Base-by-base conservation (phyloP, 148 eudicot genomes). In the Pouteria glomerata region DNA sequence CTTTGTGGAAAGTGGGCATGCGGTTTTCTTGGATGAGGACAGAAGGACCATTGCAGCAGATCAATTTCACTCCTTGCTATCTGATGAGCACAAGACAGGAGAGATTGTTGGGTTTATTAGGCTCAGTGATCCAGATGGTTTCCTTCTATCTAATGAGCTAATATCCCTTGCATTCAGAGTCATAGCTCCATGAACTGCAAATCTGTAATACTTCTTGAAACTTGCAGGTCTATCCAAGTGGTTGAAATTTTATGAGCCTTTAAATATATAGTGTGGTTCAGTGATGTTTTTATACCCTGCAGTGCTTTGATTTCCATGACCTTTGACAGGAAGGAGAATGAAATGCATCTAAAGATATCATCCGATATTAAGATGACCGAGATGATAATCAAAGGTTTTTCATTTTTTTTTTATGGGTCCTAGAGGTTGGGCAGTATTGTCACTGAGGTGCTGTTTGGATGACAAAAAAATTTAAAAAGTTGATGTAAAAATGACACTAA, bases 41-140 rank as follows among this genome's bases (percentile, higher is more conserved):
- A 77, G 94, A 82, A 81, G 79, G 76, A 30, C 37, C 8, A 73
- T 88, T 24, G 58, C 74, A 18, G 73, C 70, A 30, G 85, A 82
- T 65, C 83, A 81, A 52, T 68, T 85, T 51, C 75, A 69, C 19
- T 83, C 85, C 18, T 77, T 87, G 72, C 23, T 84, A 42, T 64
- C 70, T n/a, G 77, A 75, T 66, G 86, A 76, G 70, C 64, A 73
- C 13, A 60, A 63, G 60, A 56, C 69, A 42, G 76, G 73, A 76
- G 73, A 86, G 66, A 33, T 57, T 13, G 57, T 80, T 26, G 82
- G 80, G 15, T 91, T 80, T 79, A 79, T 95, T 31, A 76, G 96
- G 74, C 90, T 95, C 8, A 89, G 89, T 79, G 99, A 95, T 76
- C 99, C 99, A 8, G 96, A 89, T 82, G 99, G 98, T 51, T 95